phyloP scores from a whole-genome alignment of 148 eudicot species.

The Nyssa sinensis region DNA sequence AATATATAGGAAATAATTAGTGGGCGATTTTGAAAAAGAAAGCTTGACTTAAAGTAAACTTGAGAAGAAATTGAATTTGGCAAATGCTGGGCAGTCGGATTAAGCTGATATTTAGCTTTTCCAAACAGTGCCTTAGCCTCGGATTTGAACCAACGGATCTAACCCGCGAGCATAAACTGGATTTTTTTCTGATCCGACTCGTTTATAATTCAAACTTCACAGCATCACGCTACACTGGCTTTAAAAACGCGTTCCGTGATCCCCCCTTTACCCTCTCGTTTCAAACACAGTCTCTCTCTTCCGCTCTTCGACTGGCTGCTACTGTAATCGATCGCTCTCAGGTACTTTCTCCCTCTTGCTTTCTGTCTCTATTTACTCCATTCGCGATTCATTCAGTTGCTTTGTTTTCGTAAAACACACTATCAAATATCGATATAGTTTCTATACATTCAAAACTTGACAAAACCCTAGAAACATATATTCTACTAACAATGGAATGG shows the following conservation, averaged over 20 bases:
- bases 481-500: slow-evolving; percentile 46
- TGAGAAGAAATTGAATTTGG: too few species aligned
- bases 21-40: too few species aligned
- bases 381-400: too few species aligned
- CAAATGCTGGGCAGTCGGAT: too few species aligned
- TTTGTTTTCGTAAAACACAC: not conserved
- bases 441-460: not conserved
- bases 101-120: too few species aligned
- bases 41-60: too few species aligned
- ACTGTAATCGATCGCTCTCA: not conserved
- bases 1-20: too few species aligned
- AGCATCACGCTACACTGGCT: not conserved
- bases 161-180: too few species aligned
- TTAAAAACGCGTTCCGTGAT: not conserved
- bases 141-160: not conserved
- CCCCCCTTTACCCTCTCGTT: not conserved
- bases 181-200: not conserved
- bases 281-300: not conserved
- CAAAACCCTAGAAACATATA: slow-evolving; percentile 26
- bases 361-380: not conserved
- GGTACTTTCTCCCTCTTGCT: not conserved
- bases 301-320: not conserved
- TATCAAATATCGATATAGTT: not conserved
- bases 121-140: too few species aligned
- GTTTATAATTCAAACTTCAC: not conserved